Evolutionary conservation across 495 filamentous ascomycete species (phyloP).

Genomic region (Tuber indicum): DNA sequence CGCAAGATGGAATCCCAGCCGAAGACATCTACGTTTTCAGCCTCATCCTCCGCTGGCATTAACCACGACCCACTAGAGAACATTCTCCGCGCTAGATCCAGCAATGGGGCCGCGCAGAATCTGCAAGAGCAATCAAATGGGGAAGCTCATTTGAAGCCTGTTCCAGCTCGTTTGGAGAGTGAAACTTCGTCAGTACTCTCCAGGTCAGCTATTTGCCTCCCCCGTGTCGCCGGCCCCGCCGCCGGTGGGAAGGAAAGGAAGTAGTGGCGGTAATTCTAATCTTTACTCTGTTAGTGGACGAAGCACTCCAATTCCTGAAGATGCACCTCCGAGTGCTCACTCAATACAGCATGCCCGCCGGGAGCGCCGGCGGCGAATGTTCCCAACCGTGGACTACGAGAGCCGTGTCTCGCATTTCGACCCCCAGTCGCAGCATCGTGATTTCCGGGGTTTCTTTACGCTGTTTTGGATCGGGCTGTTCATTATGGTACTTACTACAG

Average conservation of each 20-base stretch:
- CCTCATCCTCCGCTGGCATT: neutral
- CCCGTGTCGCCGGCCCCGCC: neutral
- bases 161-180: constrained; percentile 13
- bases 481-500: constrained; percentile 92
- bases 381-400: constrained; percentile 91
- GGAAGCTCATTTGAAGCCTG: constrained; percentile 20
- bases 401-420: constrained; percentile 96
- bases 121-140: constrained; percentile 6
- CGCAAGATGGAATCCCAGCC: neutral
- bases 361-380: constrained; percentile 71
- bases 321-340: constrained; percentile 83
- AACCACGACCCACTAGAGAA: neutral
- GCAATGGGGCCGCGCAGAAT: neutral
- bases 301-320: constrained; percentile 80
- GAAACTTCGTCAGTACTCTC: constrained; percentile 29
- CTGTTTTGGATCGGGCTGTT: constrained; percentile 95
- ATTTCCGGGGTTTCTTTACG: constrained; percentile 95
- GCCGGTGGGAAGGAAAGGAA: neutral
- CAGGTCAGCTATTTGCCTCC: constrained; percentile 16
- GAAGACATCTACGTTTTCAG: neutral
- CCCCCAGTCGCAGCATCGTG: constrained; percentile 78
- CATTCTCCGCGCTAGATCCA: neutral
- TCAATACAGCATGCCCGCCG: constrained; percentile 83
- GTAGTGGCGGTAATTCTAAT: neutral
- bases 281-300: constrained; percentile 55